These are phyloP conservation scores for Diaporthe longicolla DNA, from an alignment of 2,329 filamentous ascomycete species.

Conservation along the genomic window DNA sequence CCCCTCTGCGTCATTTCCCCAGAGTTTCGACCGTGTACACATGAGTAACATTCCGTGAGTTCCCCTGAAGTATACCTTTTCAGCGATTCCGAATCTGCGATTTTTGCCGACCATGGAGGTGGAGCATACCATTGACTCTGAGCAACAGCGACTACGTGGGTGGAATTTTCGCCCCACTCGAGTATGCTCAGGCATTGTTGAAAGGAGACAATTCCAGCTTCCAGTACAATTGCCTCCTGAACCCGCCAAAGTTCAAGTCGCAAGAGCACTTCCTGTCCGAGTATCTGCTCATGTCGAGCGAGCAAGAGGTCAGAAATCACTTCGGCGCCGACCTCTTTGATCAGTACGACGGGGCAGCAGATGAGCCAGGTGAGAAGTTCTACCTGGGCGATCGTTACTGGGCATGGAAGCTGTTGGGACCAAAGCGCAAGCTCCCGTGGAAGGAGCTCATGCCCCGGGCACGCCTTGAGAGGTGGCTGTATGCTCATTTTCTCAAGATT, in stretches of 20 bases:
- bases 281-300: slow-evolving; percentile 50
- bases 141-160: slow-evolving; percentile 11
- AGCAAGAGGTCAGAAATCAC: slow-evolving; percentile 46
- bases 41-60: slow-evolving; percentile 29
- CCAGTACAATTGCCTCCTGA: slow-evolving; percentile 36
- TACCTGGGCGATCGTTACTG: slow-evolving; percentile 44
- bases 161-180: not conserved
- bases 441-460: slow-evolving; percentile 42
- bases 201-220: not conserved
- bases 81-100: not conserved
- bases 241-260: slow-evolving; percentile 46
- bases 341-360: not conserved
- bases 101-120: not conserved
- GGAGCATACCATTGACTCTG: not conserved
- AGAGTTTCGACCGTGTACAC: slow-evolving; percentile 8
- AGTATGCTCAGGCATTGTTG: not conserved
- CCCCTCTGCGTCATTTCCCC: not conserved
- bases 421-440: slow-evolving; percentile 4
- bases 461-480: slow-evolving; percentile 46
- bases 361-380: slow-evolving; percentile 37
- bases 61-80: too few relatives aligned
- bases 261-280: slow-evolving; percentile 49
- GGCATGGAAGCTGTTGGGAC: not conserved
- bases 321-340: slow-evolving; percentile 42
- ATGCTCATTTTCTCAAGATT: slow-evolving; percentile 47